These are phyloP conservation scores for Neospermospora avenae DNA, from an alignment of 2,329 filamentous ascomycete genomes.

Conservation along the genomic window DNA sequence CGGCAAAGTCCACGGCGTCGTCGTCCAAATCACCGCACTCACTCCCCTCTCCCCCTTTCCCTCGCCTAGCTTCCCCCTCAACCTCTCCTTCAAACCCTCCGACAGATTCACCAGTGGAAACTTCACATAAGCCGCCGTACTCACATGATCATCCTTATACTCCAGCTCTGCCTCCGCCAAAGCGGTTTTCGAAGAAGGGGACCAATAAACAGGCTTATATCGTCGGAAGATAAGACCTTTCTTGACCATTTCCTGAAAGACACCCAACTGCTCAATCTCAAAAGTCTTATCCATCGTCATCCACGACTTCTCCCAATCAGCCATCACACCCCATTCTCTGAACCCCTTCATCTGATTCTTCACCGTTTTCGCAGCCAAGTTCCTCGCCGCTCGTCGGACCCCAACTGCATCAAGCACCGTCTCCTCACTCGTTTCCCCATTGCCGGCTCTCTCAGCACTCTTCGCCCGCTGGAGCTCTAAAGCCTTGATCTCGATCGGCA, in stretches of 20 bases:
- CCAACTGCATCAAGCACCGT: slow-evolving; percentile 48
- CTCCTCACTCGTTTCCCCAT: slow-evolving; percentile 29
- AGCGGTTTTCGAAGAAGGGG: slow-evolving; percentile 72
- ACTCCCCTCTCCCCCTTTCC: slow-evolving; percentile 47
- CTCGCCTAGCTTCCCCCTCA: slow-evolving; percentile 27
- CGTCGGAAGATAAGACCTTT: slow-evolving; percentile 72
- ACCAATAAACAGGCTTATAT: slow-evolving; percentile 86
- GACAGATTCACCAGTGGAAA: slow-evolving; percentile 62
- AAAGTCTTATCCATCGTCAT: slow-evolving; percentile 75
- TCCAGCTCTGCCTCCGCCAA: slow-evolving; percentile 83
- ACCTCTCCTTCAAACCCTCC: slow-evolving; percentile 40
- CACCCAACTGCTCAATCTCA: slow-evolving; percentile 69
- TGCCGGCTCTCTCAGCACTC: no score
- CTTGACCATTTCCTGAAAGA: slow-evolving; percentile 73
- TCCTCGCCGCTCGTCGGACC: slow-evolving; percentile 61
- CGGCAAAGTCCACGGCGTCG: slow-evolving; percentile 94
- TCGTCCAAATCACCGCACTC: slow-evolving; percentile 94
- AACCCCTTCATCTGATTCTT: slow-evolving; percentile 72
- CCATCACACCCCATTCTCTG: slow-evolving; percentile 72
- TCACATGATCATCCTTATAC: slow-evolving; percentile 72
- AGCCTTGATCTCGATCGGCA: slow-evolving; percentile 96
- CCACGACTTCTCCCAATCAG: slow-evolving; percentile 74
- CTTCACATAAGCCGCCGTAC: slow-evolving; percentile 72
- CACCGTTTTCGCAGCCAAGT: slow-evolving; percentile 66
- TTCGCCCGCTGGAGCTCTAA: slow-evolving; percentile 43